Percentiles rank a stretch among this genome's conserved stretches.
phyloP scores from a whole-genome alignment of 805 yeast genomes.

The Wickerhamiella sorbophila region DNA sequence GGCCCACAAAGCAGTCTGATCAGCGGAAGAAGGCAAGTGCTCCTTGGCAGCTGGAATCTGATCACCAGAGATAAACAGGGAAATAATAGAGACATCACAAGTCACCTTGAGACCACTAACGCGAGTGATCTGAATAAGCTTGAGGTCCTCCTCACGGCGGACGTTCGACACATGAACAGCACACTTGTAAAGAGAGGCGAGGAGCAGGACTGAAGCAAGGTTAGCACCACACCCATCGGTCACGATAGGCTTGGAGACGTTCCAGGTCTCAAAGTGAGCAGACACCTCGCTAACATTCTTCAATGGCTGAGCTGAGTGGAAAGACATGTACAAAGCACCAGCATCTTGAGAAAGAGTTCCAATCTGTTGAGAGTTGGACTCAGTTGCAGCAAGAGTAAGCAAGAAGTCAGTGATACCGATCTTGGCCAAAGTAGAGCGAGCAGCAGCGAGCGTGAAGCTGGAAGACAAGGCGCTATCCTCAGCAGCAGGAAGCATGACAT shows the following conservation, averaged over 20 bases:
- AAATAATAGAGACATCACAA: slow-evolving; percentile 72
- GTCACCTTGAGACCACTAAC: slow-evolving; percentile 70
- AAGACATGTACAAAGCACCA: slow-evolving; percentile 70
- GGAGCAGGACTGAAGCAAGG: slow-evolving; percentile 76
- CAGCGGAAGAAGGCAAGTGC: slow-evolving; percentile 62
- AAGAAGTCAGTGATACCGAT: slow-evolving; percentile 66
- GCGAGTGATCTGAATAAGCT: slow-evolving; percentile 72
- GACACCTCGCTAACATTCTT: slow-evolving; percentile 66
- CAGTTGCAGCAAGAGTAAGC: slow-evolving; percentile 71
- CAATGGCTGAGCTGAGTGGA: slow-evolving; percentile 37
- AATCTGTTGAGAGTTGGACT: slow-evolving; percentile 46
- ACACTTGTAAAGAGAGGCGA: slow-evolving; percentile 77
- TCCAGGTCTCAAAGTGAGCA: slow-evolving; percentile 73
- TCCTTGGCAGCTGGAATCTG: slow-evolving; percentile 47
- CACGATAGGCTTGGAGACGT: slow-evolving; percentile 64
- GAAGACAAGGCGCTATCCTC: slow-evolving; percentile 51
- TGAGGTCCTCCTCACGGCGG: slow-evolving; percentile 64
- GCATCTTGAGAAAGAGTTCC: slow-evolving; percentile 50
- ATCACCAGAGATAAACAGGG: slow-evolving; percentile 56
- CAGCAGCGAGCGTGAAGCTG: slow-evolving; percentile 48
- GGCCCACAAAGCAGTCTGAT: slow-evolving; percentile 73
- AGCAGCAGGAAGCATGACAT: slow-evolving; percentile 64
- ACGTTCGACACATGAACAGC: slow-evolving; percentile 83
- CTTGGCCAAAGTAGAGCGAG: slow-evolving; percentile 39
- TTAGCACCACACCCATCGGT: slow-evolving; percentile 89